A percentile compares a stretch with the other conserved stretches of the same genome.
These are phyloP conservation scores for Xylaria sp. DNA, from an alignment of 2,329 filamentous ascomycete genomes.

Conservation along the genomic window DNA sequence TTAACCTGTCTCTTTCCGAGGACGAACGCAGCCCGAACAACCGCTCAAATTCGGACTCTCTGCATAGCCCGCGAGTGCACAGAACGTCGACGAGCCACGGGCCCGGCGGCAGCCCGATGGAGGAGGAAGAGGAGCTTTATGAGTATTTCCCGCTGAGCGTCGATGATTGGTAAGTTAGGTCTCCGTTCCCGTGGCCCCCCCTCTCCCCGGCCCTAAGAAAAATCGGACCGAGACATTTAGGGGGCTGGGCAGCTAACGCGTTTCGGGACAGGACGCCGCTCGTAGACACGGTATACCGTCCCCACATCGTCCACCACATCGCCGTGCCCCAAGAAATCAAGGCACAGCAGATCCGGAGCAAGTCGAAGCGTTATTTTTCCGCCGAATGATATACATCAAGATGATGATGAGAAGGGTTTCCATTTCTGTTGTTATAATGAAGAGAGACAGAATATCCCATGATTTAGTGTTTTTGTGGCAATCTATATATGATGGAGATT, in stretches of 20 bases:
- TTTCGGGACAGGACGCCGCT: conserved; percentile 27
- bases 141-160: conserved; percentile 92
- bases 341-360: conserved; percentile 66
- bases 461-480: too few species aligned
- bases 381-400: conserved; percentile 53
- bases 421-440: conserved; percentile 1
- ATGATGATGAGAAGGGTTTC: too few species aligned
- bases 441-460: not conserved
- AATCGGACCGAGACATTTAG: too few species aligned
- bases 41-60: conserved; percentile 49
- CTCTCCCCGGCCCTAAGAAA: too few species aligned
- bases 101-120: conserved; percentile 63
- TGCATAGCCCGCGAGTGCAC: conserved; percentile 51
- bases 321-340: conserved; percentile 70
- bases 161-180: conserved; percentile 73
- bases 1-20: conserved; percentile 60
- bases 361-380: conserved; percentile 73
- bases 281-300: conserved; percentile 45
- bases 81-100: conserved; percentile 40
- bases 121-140: conserved; percentile 83
- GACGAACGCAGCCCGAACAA: conserved; percentile 61
- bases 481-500: too few species aligned
- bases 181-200: not conserved
- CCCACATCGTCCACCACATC: conserved; percentile 92
- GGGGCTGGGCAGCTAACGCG: not conserved